These are phyloP conservation scores for Alternaria dauci DNA, from an alignment of 2,329 filamentous ascomycete genomes.

Conservation along the genomic window DNA sequence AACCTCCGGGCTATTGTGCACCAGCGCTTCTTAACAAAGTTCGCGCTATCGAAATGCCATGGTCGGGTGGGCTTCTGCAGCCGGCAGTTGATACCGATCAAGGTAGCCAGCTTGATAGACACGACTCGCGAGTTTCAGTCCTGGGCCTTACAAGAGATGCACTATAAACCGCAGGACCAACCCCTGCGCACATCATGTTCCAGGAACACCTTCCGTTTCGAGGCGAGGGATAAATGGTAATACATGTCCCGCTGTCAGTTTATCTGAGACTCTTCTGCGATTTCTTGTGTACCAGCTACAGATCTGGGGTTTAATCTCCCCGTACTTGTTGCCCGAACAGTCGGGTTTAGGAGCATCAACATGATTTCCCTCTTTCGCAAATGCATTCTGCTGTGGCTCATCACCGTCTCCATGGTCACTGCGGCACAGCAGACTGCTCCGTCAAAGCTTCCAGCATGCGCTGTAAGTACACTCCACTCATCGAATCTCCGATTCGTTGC, in stretches of 20 bases:
- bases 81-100: conserved; percentile 7
- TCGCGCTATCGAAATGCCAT: conserved; percentile 14
- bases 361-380: conserved; percentile 9
- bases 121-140: conserved; percentile 14
- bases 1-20: not conserved
- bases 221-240: conserved; percentile 4
- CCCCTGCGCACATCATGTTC: conserved; percentile 7
- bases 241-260: conserved; percentile 3
- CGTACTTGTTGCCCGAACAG: not conserved
- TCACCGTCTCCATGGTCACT: conserved; percentile 6
- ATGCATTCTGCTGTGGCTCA: conserved; percentile 11
- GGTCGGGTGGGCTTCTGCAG: conserved; percentile 1
- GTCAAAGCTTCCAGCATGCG: conserved; percentile 20
- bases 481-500: not conserved
- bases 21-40: conserved; percentile 5
- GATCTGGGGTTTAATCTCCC: not conserved
- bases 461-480: conserved; percentile 20
- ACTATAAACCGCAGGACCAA: conserved; percentile 1
- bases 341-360: not conserved
- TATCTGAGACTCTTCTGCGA: not conserved
- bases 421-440: conserved; percentile 9
- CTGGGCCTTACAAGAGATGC: not conserved
- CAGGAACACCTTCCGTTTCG: conserved; percentile 6
- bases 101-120: not conserved
- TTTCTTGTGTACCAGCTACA: not conserved